Percentiles rank a stretch among this genome's conserved stretches.
Evolutionary conservation across 805 yeast genomes (phyloP).

Genomic region (Yarrowia sp.): DNA sequence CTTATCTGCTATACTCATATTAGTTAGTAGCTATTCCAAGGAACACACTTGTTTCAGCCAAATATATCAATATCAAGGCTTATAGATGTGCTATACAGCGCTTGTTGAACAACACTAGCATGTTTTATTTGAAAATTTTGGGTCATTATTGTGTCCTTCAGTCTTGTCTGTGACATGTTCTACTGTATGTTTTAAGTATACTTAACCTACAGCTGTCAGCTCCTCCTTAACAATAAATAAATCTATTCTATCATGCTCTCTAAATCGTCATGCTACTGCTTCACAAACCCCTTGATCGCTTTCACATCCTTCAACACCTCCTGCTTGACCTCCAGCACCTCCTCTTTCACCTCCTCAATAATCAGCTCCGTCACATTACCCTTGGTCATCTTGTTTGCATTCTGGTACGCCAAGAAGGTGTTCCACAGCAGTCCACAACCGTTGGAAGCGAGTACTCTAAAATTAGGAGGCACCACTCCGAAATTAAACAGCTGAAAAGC

Average conservation of each 20-base stretch:
- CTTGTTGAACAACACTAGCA: too few species aligned
- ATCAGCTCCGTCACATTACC: neutral
- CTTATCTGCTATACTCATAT: too few species aligned
- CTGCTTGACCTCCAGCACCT: slow-evolving; percentile 4
- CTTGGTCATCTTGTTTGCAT: slow-evolving; percentile 20
- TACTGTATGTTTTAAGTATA: too few species aligned
- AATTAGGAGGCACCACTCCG: slow-evolving; percentile 65
- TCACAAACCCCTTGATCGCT: neutral
- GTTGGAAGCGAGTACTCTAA: slow-evolving; percentile 67
- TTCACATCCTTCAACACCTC: slow-evolving; percentile 10
- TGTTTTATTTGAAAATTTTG: too few species aligned
- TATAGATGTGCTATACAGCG: too few species aligned
- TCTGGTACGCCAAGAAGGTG: slow-evolving; percentile 56
- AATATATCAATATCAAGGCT: too few species aligned
- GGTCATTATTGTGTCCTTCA: neutral
- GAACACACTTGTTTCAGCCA: too few species aligned
- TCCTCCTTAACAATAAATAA: too few species aligned
- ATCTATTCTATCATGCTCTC: slow-evolving; percentile 2
- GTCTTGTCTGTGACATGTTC: too few species aligned
- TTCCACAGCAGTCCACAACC: slow-evolving; percentile 79
- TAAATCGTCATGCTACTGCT: neutral
- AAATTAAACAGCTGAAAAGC: slow-evolving; percentile 73
- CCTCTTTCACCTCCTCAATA: slow-evolving; percentile 10
- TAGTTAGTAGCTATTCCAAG: too few species aligned
- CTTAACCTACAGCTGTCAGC: too few species aligned